These are phyloP conservation scores for Dorcoceras hygrometricum DNA, from an alignment of 257 asterid genomes.

Conservation along the genomic window DNA sequence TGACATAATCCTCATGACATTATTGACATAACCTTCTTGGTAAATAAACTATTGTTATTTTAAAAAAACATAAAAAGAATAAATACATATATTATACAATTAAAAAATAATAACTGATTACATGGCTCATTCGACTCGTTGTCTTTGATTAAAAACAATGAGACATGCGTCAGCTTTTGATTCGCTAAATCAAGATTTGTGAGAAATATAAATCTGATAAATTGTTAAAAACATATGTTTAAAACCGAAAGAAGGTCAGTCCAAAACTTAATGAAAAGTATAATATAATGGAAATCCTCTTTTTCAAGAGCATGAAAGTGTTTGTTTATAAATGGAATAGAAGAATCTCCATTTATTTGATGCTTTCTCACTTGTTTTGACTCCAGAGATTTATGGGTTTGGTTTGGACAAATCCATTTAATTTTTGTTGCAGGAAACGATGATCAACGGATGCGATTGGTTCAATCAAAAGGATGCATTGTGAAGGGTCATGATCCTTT, in stretches of 20 bases:
- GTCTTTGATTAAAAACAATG: background rate
- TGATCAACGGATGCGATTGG: too few species aligned
- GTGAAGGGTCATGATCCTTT: too few species aligned
- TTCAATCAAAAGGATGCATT: too few species aligned
- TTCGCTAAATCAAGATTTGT: slow-evolving; percentile 3
- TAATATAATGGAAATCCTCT: background rate
- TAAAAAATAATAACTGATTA: too few species aligned
- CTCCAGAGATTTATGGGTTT: background rate
- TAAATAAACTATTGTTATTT: too few species aligned
- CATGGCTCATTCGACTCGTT: too few species aligned
- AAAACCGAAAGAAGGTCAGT: slow-evolving; percentile 8
- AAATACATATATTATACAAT: too few species aligned
- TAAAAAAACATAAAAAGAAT: too few species aligned
- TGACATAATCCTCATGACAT: too few species aligned
- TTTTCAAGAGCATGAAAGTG: slow-evolving; percentile 1
- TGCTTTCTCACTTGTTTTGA: slow-evolving; percentile 14
- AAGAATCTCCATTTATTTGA: slow-evolving; percentile 24
- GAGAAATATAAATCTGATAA: background rate
- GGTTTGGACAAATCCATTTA: too few species aligned
- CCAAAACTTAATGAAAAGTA: background rate
- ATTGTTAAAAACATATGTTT: background rate
- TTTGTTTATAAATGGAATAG: slow-evolving; percentile 12
- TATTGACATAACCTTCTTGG: too few species aligned
- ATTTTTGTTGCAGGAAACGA: too few species aligned
- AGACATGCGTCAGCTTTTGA: slow-evolving; percentile 2